Percentiles rank a stretch among this genome's conserved stretches.
Conservation (phyloP, 305 asterid species). For the Petunia hybrid region DNA sequence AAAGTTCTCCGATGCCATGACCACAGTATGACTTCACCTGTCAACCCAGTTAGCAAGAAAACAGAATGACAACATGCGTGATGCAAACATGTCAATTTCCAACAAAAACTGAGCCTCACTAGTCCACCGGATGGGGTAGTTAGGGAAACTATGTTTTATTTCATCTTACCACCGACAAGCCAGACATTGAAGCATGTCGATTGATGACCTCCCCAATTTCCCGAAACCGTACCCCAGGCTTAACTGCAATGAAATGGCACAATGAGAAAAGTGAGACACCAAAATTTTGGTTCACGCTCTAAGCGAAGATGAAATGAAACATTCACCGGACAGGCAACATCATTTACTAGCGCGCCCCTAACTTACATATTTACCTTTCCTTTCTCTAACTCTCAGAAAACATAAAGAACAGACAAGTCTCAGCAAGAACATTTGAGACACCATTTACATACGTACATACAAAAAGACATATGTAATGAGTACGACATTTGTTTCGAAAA, state of each 20-base stretch:
- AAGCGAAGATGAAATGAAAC: neutral
- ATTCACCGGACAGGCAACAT: neutral
- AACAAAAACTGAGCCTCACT: neutral
- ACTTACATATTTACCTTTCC: neutral
- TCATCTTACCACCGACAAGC: constrained; percentile 85
- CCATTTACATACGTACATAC: neutral
- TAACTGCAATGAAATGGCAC: constrained; percentile 58
- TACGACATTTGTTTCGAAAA: neutral
- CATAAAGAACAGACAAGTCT: neutral
- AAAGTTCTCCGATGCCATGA: constrained; percentile 98
- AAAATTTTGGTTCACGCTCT: neutral
- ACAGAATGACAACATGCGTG: neutral
- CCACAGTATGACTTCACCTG: constrained; percentile 93
- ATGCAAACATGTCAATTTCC: neutral
- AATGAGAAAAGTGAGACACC: constrained; percentile 17
- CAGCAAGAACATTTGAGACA: neutral
- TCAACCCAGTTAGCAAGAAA: constrained; percentile 52
- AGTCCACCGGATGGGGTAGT: neutral
- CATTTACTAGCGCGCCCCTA: neutral
- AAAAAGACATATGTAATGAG: neutral
- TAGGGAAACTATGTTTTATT: neutral
- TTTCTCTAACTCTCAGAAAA: neutral
- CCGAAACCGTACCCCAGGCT: constrained; percentile 94
- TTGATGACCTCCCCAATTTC: constrained; percentile 93
- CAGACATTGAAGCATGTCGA: constrained; percentile 93